Percentiles rank a stretch among this genome's conserved stretches.
Evolutionary conservation across 2,329 filamentous ascomycete genomes (phyloP).

Genomic region (Fusarium abutilonis): DNA sequence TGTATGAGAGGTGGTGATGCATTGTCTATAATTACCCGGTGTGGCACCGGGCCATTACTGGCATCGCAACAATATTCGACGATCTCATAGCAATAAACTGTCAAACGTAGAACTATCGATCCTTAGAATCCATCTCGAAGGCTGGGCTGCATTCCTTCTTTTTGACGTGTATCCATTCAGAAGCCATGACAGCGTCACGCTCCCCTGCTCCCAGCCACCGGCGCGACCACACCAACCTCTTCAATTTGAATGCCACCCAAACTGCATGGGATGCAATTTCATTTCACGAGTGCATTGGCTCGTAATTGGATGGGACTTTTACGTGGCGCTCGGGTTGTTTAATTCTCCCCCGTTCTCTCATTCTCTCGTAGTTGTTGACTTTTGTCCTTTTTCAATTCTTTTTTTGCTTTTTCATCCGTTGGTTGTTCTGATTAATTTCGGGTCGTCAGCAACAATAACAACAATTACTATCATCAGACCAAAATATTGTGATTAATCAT

Average conservation of each 20-base stretch:
- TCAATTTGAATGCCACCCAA: conserved; percentile 17
- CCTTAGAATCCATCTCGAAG: conserved; percentile 17
- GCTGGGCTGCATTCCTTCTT: conserved; percentile 10
- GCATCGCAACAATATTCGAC: not conserved
- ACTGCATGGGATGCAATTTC: conserved; percentile 25
- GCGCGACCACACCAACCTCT: conserved; percentile 32
- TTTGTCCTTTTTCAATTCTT: conserved; percentile 7
- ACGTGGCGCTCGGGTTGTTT: conserved; percentile 1
- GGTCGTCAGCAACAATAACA: not conserved
- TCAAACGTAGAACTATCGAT: conserved; percentile 1
- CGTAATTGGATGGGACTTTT: conserved; percentile 19
- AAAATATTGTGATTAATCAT: not conserved
- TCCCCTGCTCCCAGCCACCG: conserved; percentile 35
- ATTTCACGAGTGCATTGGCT: not conserved
- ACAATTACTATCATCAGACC: not conserved
- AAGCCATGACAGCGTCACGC: conserved; percentile 20
- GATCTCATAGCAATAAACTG: not conserved
- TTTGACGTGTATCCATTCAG: conserved; percentile 36
- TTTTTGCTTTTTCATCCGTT: conserved; percentile 3
- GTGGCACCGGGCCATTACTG: too few relatives aligned
- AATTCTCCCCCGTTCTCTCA: conserved; percentile 14
- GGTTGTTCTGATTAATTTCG: not conserved
- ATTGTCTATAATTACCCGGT: too few relatives aligned
- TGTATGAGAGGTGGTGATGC: not conserved
- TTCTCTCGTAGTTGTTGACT: conserved; percentile 11